Evolutionary conservation across 345 rosid species (phyloP).

Genomic region (Moricandia moricandioides): DNA sequence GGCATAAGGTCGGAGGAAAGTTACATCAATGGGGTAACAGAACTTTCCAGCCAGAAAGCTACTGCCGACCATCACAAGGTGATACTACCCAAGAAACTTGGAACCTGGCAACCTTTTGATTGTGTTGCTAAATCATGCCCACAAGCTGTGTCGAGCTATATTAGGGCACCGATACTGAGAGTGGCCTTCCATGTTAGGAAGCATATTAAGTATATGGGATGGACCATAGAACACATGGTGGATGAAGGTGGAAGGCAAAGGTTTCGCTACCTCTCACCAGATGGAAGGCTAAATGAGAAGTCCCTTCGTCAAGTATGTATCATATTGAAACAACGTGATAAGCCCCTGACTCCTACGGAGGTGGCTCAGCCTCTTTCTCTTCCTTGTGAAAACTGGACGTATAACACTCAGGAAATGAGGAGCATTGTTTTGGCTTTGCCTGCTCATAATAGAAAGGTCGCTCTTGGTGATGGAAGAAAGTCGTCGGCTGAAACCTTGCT

Average conservation of each 20-base stretch:
- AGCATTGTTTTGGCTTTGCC: slow-evolving; percentile 32
- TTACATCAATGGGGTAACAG: slow-evolving; percentile 14
- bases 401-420: not conserved
- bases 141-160: slow-evolving; percentile 44
- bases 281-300: slow-evolving; percentile 40
- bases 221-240: slow-evolving; percentile 50
- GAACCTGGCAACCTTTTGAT: slow-evolving; percentile 47
- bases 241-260: slow-evolving; percentile 23
- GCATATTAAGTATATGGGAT: slow-evolving; percentile 56
- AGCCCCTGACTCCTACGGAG: not conserved
- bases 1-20: slow-evolving; percentile 26
- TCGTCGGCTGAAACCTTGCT: slow-evolving; percentile 1
- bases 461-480: slow-evolving; percentile 11
- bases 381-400: slow-evolving; percentile 1
- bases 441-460: not conserved
- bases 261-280: slow-evolving; percentile 63
- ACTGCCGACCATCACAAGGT: not conserved
- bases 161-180: not conserved
- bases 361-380: slow-evolving; percentile 5
- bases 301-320: slow-evolving; percentile 59
- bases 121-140: slow-evolving; percentile 58
- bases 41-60: slow-evolving; percentile 25
- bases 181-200: slow-evolving; percentile 35
- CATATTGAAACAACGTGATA: slow-evolving; percentile 29
- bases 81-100: not conserved